Conservation (phyloP, 176 grass and related monocot species). For the Pharus latifolius region DNA sequence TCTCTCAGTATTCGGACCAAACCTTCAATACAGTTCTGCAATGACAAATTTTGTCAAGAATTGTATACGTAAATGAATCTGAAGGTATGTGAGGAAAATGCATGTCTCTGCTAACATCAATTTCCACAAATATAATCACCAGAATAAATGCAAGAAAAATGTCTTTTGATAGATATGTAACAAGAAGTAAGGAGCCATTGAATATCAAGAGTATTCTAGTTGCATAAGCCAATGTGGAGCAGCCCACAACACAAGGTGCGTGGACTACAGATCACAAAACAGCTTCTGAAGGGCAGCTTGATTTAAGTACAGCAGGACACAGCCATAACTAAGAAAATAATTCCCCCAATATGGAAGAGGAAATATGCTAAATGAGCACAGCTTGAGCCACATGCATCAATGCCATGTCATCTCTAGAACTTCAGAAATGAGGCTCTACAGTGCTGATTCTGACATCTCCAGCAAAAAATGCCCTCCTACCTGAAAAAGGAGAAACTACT, state of each 20-base stretch:
- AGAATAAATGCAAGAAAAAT: not conserved
- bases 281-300: not conserved
- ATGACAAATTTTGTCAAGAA: not conserved
- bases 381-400: too few species aligned
- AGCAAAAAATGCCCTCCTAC: too few species aligned
- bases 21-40: conserved; percentile 82
- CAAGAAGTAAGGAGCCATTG: not conserved
- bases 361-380: too few species aligned
- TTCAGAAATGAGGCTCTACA: too few species aligned
- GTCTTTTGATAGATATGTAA: not conserved
- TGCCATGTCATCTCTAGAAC: too few species aligned
- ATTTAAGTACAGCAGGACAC: too few species aligned
- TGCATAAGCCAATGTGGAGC: not conserved
- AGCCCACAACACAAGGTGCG: not conserved
- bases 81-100: not conserved
- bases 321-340: too few species aligned
- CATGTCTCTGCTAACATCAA: not conserved
- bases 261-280: not conserved
- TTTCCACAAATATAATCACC: not conserved
- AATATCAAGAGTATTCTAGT: not conserved
- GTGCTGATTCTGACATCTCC: too few species aligned
- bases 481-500: too few species aligned
- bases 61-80: not conserved
- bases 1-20: conserved; percentile 83
- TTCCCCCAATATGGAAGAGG: too few species aligned